Base-by-base conservation (phyloP, 148 eudicot species). In the Pouteria glomerata region DNA sequence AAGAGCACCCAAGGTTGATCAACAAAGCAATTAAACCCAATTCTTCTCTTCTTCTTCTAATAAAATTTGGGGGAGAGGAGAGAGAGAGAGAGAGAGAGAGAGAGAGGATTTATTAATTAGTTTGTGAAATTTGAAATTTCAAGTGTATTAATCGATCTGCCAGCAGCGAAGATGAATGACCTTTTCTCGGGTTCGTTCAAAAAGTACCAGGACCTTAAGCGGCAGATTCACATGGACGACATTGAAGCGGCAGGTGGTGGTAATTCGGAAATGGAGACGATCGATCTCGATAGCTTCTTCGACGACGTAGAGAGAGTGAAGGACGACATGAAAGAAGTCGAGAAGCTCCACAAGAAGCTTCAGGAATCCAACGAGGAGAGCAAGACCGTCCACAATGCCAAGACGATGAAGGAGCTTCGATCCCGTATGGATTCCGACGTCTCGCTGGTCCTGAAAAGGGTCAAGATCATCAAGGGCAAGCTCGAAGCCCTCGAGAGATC, bases 401-500 rank as follows among this genome's bases (percentile, higher is more conserved):
- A 85, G 45, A 78, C 89, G 1, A 83, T 90, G 60, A 86, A 79
- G 26, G 82, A 80, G 4, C 72, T 88, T 1, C 78, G 97, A 39
- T 82, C 88, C 18, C 68, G 78, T 37, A 90, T 90, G 93, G 97
- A 90, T 26, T 53, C 84, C 3, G 91, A 90, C 52, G 91, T 86
- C 1, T 58, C 80, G 14, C 86, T 84, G 51, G 89, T 88, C 19
- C 70, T 90, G 21, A 90, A 79, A 69, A 83, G 87, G 34, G 93
- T 77, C n/a, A 90, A 85, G 76, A 30, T 85, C 31, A 85, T 90
- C 8, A 88, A 90, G 51, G 79, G 76, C 4, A 88, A 90, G 82
- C 83, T 90, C 0, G 97, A 90, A 74, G 89, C 85, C 0, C 84
- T 90, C 0, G 91, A 88, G 0, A 57, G 72, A 47, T 85, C 97